Conservation (phyloP, 768 basidiomycete species). For the Candolleomyces efflorescens region DNA sequence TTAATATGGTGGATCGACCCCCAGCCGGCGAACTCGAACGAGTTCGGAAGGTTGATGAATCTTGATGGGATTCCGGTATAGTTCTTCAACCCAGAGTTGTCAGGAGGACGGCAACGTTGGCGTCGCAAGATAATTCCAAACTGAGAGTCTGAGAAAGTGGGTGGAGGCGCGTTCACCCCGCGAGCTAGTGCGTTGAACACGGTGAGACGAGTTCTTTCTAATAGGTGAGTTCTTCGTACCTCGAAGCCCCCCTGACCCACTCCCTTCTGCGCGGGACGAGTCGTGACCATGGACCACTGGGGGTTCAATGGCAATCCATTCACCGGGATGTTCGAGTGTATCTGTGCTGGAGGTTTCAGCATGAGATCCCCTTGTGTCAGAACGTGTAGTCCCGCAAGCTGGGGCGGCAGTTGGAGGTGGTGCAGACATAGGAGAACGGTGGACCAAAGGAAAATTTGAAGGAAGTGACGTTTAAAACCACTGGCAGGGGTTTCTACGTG, state of each 20-base stretch:
- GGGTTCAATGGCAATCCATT: conserved; percentile 24
- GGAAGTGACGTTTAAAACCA: too few species aligned
- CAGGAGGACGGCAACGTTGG: conserved; percentile 46
- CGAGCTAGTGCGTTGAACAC: background rate
- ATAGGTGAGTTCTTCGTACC: too few species aligned
- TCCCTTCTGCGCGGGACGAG: too few species aligned
- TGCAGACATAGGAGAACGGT: too few species aligned
- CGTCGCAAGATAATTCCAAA: conserved; percentile 57
- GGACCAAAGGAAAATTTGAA: too few species aligned
- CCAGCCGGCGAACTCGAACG: conserved; percentile 75
- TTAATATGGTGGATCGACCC: conserved; percentile 47
- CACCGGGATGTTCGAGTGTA: background rate
- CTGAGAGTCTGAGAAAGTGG: conserved; percentile 43
- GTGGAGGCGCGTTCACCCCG: conserved; percentile 19
- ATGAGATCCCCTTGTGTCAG: background rate
- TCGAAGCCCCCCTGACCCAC: too few species aligned
- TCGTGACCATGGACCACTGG: background rate
- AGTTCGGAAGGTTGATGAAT: conserved; percentile 55
- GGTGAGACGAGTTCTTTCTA: too few species aligned
- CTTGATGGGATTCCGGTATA: conserved; percentile 45
- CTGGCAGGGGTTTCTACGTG: too few species aligned
- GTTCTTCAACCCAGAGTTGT: conserved; percentile 39
- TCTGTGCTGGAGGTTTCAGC: background rate
- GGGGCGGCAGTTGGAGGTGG: too few species aligned
- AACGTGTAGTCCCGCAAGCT: too few species aligned